Percentiles rank a stretch among this genome's conserved stretches.
Evolutionary conservation across 495 filamentous ascomycete species (phyloP).

Genomic region (Echria macrotheca): DNA sequence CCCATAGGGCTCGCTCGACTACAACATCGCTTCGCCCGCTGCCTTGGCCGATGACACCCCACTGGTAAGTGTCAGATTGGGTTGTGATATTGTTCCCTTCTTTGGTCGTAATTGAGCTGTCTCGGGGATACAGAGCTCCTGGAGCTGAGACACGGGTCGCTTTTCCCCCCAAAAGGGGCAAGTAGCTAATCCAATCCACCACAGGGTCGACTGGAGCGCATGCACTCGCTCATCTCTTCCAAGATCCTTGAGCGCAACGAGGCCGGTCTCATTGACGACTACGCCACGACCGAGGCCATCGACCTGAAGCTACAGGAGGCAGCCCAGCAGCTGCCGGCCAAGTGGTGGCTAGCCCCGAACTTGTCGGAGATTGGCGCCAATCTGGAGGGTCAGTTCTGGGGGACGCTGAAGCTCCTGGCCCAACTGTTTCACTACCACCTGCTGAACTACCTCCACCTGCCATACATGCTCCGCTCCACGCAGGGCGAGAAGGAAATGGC

Average conservation of each 20-base stretch:
- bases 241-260: slow-evolving; percentile 35
- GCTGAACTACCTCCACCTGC: slow-evolving; percentile 31
- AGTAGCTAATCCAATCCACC: no score
- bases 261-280: slow-evolving; percentile 10
- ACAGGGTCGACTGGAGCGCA: slow-evolving; percentile 32
- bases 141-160: no score
- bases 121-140: no score
- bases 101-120: no score
- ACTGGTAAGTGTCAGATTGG: no score
- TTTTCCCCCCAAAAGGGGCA: no score
- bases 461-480: slow-evolving; percentile 26
- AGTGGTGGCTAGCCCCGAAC: slow-evolving; percentile 32
- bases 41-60: no score
- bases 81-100: no score
- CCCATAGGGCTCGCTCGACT: no score
- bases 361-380: slow-evolving; percentile 12
- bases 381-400: slow-evolving; percentile 21
- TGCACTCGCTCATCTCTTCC: slow-evolving; percentile 20
- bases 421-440: slow-evolving; percentile 33
- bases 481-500: not conserved
- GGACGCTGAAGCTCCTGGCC: slow-evolving; percentile 23
- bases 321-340: slow-evolving; percentile 19
- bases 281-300: slow-evolving; percentile 20
- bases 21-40: no score
- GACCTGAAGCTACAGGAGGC: slow-evolving; percentile 26